phyloP scores from a whole-genome alignment of 192 early-diverging fungal species.

The Borealophlyctis nickersoniae region DNA sequence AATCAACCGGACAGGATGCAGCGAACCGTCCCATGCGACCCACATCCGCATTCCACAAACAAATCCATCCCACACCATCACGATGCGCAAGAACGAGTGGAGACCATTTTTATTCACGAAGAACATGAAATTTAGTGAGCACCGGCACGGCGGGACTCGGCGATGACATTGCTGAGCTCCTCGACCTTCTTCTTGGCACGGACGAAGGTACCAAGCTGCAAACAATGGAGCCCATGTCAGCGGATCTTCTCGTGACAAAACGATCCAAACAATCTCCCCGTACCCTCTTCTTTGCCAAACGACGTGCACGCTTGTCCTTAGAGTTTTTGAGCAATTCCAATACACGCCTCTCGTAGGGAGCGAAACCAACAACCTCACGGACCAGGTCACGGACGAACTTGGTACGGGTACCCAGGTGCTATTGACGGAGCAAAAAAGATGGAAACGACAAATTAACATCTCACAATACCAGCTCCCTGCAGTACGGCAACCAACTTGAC shows the following conservation, averaged over 20 bases:
- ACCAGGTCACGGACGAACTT: conserved; percentile 89
- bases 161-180: conserved; percentile 89
- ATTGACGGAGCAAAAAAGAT: conserved; percentile 2
- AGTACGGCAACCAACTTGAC: no score
- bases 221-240: neutral
- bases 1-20: no score
- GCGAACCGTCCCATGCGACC: no score
- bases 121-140: conserved; percentile 49
- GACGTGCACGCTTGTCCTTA: conserved; percentile 99
- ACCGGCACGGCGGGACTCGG: conserved; percentile 83
- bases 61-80: no score
- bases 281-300: conserved; percentile 91
- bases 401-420: conserved; percentile 73
- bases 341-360: conserved; percentile 97
- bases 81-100: no score
- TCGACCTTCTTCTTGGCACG: conserved; percentile 99
- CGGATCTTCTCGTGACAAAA: conserved; percentile 5
- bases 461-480: neutral
- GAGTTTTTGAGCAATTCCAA: conserved; percentile 99
- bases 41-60: no score
- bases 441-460: conserved; percentile 8
- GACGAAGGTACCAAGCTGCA: conserved; percentile 87
- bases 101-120: no score
- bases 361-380: conserved; percentile 96
- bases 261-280: no score